Conservation (phyloP, 1,284 basidiomycete species). For the Ceratobasidium sp. region DNA sequence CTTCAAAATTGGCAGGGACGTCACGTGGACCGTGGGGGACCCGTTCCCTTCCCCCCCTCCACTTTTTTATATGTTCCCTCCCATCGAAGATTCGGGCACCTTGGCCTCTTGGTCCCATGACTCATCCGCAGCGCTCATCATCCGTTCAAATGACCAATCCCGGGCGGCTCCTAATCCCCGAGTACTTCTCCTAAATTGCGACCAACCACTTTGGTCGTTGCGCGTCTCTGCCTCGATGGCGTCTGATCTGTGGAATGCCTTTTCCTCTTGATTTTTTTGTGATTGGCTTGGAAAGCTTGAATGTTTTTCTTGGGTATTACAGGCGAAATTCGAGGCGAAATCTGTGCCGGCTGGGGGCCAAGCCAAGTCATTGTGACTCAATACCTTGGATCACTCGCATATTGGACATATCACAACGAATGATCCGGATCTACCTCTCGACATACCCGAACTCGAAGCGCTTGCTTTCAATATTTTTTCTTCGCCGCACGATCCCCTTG, state of each 20-base stretch:
- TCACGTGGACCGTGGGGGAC: constrained; percentile 31
- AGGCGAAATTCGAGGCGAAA: background rate
- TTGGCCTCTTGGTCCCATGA: constrained; percentile 14
- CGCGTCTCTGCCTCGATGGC: background rate
- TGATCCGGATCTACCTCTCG: background rate
- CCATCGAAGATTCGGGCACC: constrained; percentile 22
- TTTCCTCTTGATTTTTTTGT: background rate
- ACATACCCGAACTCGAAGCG: no score
- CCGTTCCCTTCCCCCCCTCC: background rate
- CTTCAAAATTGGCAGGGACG: constrained; percentile 31
- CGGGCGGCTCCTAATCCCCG: constrained; percentile 21
- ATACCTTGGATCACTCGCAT: background rate
- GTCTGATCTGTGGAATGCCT: background rate
- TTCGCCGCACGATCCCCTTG: no score
- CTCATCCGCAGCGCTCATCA: constrained; percentile 24
- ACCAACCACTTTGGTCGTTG: background rate
- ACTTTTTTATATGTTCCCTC: constrained; percentile 14
- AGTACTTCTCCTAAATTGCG: background rate
- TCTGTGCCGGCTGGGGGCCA: no score
- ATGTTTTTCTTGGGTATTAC: background rate
- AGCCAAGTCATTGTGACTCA: background rate
- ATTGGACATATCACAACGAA: background rate
- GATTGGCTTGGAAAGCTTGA: background rate
- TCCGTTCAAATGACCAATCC: background rate
- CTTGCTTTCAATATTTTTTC: background rate